phyloP scores from a whole-genome alignment of 208 protist genomes.

The Vickermania ingenoplastis region DNA sequence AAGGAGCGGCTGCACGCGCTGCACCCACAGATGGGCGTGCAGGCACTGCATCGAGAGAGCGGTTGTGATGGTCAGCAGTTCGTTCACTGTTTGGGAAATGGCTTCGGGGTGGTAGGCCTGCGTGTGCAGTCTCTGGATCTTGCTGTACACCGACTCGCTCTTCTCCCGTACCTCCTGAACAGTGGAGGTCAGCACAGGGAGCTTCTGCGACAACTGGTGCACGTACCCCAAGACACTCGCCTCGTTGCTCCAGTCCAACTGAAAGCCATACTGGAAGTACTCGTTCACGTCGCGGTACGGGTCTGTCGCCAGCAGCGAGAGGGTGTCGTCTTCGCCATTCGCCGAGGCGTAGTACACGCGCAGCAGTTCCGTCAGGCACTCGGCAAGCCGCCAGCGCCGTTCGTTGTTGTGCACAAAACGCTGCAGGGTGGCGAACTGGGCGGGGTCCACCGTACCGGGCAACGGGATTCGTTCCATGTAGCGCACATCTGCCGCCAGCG shows the following conservation, averaged over 20 bases:
- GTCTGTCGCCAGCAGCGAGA: slow-evolving; percentile 63
- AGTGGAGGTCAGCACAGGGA: slow-evolving; percentile 42
- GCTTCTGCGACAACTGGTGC: slow-evolving; percentile 42
- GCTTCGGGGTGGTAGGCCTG: slow-evolving; percentile 42
- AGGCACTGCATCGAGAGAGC: slow-evolving; percentile 43
- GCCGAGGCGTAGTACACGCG: slow-evolving; percentile 61
- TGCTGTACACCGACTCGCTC: slow-evolving; percentile 39
- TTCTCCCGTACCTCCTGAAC: slow-evolving; percentile 52
- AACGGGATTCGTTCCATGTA: slow-evolving; percentile 35
- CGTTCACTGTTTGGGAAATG: slow-evolving; percentile 42
- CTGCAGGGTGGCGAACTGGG: slow-evolving; percentile 2
- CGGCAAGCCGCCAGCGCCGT: slow-evolving; percentile 50
- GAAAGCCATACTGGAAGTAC: slow-evolving; percentile 36
- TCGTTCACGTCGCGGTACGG: slow-evolving; percentile 66
- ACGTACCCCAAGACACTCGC: slow-evolving; percentile 33
- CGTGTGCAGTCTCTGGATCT: slow-evolving; percentile 31
- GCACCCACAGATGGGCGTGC: slow-evolving; percentile 58
- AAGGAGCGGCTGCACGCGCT: slow-evolving; percentile 56
- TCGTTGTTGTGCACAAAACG: slow-evolving; percentile 57
- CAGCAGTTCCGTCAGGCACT: slow-evolving; percentile 50
- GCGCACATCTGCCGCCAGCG: slow-evolving; percentile 48
- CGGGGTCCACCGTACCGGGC: background rate
- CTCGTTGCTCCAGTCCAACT: slow-evolving; percentile 62
- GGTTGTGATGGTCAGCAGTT: slow-evolving; percentile 45
- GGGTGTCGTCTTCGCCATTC: slow-evolving; percentile 61